Evolutionary conservation across 306 rosid species (phyloP), one percentile per base, ranked within the genome.

Genomic region (Alnus glutinosa): DNA sequence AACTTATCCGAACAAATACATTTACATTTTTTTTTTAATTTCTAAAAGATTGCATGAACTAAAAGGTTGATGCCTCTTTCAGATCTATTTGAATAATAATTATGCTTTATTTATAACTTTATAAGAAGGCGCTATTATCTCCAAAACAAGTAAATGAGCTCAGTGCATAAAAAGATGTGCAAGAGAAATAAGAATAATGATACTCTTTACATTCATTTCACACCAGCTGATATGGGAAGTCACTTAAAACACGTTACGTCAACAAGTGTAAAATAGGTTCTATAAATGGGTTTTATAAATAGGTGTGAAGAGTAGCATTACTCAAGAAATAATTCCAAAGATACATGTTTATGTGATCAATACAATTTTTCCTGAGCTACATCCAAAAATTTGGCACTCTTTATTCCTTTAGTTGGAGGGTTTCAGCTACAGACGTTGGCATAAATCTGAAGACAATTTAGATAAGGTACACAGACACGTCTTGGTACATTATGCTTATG

Each of bases 401-500:
- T 23, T 1, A 15, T 55, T 23, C 55, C 61, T 77, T 19, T 44
- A 23, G 75, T 54, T 49, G 72, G 72, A 77, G 18, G 39, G 75
- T 63, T 61, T 18, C 66, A 77, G 55, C 57, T 62, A 67, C 15
- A n/a, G 55, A 52, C 7, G 4, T 77, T 52, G 51, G 71, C 13
- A 67, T 44, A 16, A 36, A 52, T 58, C 78, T 49, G 15, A 59
- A 49, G 19, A 28, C 23, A 49, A 34, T 69, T 81, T 47, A 58
- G 67, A 50, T 39, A 37, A 28, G 14, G 4, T 13, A 55, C 70
- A 51, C 46, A 34, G 30, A 61, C 15, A 19, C 52, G 47, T 68
- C 49, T 61, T 73, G 57, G 54, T 77, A 46, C 50, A 54, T 51
- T 49, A 50, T 50, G 55, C 81, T 32, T 77, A 62, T 51, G 47